phyloP scores from a whole-genome alignment of 2,329 filamentous ascomycete genomes.

The Botryotinia globosa region DNA sequence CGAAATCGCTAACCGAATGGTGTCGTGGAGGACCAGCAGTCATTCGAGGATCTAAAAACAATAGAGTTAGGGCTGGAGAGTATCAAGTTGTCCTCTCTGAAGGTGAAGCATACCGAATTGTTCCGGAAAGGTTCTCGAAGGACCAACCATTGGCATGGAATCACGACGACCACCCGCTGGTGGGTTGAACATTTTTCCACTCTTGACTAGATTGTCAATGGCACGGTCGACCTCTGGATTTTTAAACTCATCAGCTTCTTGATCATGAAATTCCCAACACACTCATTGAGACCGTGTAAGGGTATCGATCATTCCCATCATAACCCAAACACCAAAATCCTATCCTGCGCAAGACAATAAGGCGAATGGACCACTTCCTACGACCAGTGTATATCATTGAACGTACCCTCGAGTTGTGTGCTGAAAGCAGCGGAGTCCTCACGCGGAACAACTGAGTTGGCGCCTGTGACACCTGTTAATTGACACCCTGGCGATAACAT shows the following conservation, averaged over 20 bases:
- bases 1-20: slow-evolving; percentile 78
- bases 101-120: slow-evolving; percentile 52
- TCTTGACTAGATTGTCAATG: slow-evolving; percentile 93
- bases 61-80: slow-evolving; percentile 11
- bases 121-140: slow-evolving; percentile 54
- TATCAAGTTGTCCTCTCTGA: not conserved
- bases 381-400: slow-evolving; percentile 10
- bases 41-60: slow-evolving; percentile 64
- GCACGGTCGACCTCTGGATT: slow-evolving; percentile 86
- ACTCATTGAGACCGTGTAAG: not conserved
- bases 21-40: slow-evolving; percentile 65
- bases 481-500: slow-evolving; percentile 21
- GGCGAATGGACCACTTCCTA: not conserved
- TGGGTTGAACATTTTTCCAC: slow-evolving; percentile 80
- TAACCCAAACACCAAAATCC: not conserved
- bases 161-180: slow-evolving; percentile 68
- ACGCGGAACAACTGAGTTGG: slow-evolving; percentile 69
- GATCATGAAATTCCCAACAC: not conserved
- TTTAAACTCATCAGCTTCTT: slow-evolving; percentile 19
- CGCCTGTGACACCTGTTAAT: slow-evolving; percentile 51
- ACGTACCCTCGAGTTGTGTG: slow-evolving; percentile 86
- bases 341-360: not conserved
- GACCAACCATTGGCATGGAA: slow-evolving; percentile 65
- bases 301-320: not conserved
- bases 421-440: slow-evolving; percentile 78